A percentile compares a stretch with the other conserved stretches of the same genome.
phyloP scores from a whole-genome alignment of 2,329 filamentous ascomycete species.

The Ceratocystis huliohia region DNA sequence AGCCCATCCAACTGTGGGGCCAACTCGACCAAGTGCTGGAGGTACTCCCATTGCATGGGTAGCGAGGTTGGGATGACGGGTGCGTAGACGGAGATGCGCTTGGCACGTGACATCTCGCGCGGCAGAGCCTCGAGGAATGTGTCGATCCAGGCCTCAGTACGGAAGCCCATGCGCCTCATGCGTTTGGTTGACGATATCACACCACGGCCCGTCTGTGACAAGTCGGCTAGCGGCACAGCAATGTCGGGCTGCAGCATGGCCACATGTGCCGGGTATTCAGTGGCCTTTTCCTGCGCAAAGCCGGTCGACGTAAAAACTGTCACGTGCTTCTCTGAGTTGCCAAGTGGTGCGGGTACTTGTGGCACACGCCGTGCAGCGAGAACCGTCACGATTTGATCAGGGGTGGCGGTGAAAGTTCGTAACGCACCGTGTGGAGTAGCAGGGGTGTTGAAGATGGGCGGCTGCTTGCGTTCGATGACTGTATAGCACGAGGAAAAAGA shows the following conservation, averaged over 20 bases:
- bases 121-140: constrained; percentile 43
- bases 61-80: constrained; percentile 63
- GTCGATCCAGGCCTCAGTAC: constrained; percentile 71
- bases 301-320: constrained; percentile 78
- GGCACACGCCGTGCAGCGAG: constrained; percentile 68
- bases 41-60: constrained; percentile 65
- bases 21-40: constrained; percentile 57
- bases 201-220: constrained; percentile 36
- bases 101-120: constrained; percentile 25
- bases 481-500: not conserved
- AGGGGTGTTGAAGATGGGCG: constrained; percentile 37
- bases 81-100: constrained; percentile 41
- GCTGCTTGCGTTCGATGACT: constrained; percentile 45
- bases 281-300: constrained; percentile 56
- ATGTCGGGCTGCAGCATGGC: constrained; percentile 65
- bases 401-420: constrained; percentile 63
- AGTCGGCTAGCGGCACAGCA: constrained; percentile 64
- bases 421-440: constrained; percentile 42
- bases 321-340: constrained; percentile 58
- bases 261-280: constrained; percentile 55
- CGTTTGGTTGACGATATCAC: constrained; percentile 51
- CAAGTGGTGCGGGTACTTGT: constrained; percentile 56
- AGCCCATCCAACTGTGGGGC: constrained; percentile 49
- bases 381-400: constrained; percentile 52
- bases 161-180: constrained; percentile 68